These are phyloP conservation scores for Chlorella sp. DNA, from an alignment of 139 green algal species.

Conservation along the genomic window DNA sequence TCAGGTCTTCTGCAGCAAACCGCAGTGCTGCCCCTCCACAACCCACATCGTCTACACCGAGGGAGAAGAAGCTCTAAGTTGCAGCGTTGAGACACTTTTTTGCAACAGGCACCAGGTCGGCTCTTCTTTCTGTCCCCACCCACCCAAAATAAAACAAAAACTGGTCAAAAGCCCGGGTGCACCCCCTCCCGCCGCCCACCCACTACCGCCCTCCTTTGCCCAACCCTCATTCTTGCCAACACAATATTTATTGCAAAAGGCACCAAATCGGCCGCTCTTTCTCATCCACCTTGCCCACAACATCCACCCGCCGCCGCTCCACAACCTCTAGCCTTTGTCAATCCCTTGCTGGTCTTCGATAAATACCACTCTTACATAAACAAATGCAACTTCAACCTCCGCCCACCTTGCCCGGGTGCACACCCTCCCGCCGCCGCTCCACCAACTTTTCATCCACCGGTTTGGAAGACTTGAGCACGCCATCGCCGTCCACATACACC, in stretches of 20 bases:
- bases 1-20: too few species aligned
- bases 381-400: not conserved
- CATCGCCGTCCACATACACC: slow-evolving; percentile 68
- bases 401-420: slow-evolving; percentile 40
- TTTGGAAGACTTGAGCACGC: slow-evolving; percentile 58
- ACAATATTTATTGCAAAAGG: too few species aligned
- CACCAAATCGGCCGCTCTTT: not conserved
- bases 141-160: slow-evolving; percentile 12
- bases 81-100: too few species aligned
- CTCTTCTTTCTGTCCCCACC: too few species aligned
- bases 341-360: too few species aligned
- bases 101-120: too few species aligned
- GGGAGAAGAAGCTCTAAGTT: too few species aligned
- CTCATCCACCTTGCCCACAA: not conserved
- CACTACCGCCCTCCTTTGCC: slow-evolving; percentile 41
- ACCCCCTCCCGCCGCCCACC: slow-evolving; percentile 35
- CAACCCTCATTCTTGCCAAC: too few species aligned
- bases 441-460: slow-evolving; percentile 77
- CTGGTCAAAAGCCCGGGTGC: slow-evolving; percentile 28
- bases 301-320: not conserved
- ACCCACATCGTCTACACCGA: too few species aligned
- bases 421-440: slow-evolving; percentile 35
- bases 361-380: too few species aligned
- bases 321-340: too few species aligned
- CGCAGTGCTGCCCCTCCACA: too few species aligned